These are phyloP conservation scores for Kodamaea kaohsiungensis DNA, from an alignment of 805 yeast species.

Conservation along the genomic window DNA sequence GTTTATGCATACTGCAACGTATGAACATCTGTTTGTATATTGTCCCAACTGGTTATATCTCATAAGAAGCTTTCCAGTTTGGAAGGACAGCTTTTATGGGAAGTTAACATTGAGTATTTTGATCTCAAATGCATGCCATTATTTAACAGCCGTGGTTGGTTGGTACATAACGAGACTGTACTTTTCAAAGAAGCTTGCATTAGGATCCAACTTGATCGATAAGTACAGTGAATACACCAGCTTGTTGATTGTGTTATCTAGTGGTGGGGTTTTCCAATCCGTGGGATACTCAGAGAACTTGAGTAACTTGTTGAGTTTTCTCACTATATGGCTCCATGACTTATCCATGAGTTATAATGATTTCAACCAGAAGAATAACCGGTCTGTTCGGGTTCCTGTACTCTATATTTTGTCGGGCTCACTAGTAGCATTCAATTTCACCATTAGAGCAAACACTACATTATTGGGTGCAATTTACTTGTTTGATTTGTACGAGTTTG, in stretches of 20 bases:
- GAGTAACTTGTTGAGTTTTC: slow-evolving; percentile 60
- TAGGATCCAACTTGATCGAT: slow-evolving; percentile 1
- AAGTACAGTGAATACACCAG: slow-evolving; percentile 25
- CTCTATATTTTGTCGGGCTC: slow-evolving; percentile 51
- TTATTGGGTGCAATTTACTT: slow-evolving; percentile 69
- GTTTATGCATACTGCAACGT: slow-evolving; percentile 51
- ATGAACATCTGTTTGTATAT: slow-evolving; percentile 90
- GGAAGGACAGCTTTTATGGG: slow-evolving; percentile 38
- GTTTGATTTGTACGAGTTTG: slow-evolving; percentile 48
- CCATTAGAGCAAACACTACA: slow-evolving; percentile 75
- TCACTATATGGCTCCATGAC: slow-evolving; percentile 56
- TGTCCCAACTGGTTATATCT: slow-evolving; percentile 74
- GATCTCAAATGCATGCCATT: slow-evolving; percentile 55
- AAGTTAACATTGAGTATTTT: slow-evolving; percentile 49
- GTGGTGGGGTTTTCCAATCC: slow-evolving; percentile 78
- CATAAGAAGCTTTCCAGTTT: slow-evolving; percentile 27
- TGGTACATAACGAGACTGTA: slow-evolving; percentile 46
- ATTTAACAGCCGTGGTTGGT: slow-evolving; percentile 47
- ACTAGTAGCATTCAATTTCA: slow-evolving; percentile 55
- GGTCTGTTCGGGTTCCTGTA: slow-evolving; percentile 22
- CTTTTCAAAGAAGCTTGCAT: slow-evolving; percentile 10
- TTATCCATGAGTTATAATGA: slow-evolving; percentile 23
- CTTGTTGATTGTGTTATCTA: slow-evolving; percentile 57
- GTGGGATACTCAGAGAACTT: slow-evolving; percentile 77
- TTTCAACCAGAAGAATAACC: slow-evolving; percentile 15